Conservation (phyloP, 1,284 basidiomycete species). For the Malassezia globosa region DNA sequence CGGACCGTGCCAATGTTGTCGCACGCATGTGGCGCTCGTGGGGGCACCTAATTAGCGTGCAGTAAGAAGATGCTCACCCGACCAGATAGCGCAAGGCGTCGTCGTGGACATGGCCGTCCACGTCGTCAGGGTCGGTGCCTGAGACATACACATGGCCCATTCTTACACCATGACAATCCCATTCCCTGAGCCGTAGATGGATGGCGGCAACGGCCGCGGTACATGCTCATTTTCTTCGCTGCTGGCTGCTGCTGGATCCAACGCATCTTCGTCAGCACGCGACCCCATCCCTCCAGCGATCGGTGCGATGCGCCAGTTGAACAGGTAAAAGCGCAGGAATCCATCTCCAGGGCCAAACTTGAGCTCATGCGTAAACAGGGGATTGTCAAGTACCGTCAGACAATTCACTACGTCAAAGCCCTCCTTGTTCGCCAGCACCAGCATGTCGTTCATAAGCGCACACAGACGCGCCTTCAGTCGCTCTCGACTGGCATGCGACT, state of each 20-base stretch:
- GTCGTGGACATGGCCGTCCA: too few relatives aligned
- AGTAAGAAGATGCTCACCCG: too few relatives aligned
- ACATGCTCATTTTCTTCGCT: not conserved
- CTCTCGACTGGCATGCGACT: slow-evolving; percentile 55
- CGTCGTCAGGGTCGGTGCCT: too few relatives aligned
- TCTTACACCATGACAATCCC: slow-evolving; percentile 43
- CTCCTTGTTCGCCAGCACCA: slow-evolving; percentile 63
- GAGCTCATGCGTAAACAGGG: slow-evolving; percentile 62
- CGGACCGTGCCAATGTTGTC: slow-evolving; percentile 52
- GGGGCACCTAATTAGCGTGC: slow-evolving; percentile 39
- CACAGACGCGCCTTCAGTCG: slow-evolving; percentile 62
- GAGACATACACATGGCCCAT: not conserved
- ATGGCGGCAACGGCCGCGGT: slow-evolving; percentile 14
- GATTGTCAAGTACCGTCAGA: slow-evolving; percentile 86
- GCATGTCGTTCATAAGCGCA: slow-evolving; percentile 63
- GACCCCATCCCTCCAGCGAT: slow-evolving; percentile 40
- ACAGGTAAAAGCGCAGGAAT: slow-evolving; percentile 76
- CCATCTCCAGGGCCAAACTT: slow-evolving; percentile 87
- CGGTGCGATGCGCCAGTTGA: slow-evolving; percentile 41
- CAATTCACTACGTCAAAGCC: slow-evolving; percentile 95
- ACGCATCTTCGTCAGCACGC: slow-evolving; percentile 32
- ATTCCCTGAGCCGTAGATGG: slow-evolving; percentile 28
- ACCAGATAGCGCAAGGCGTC: too few relatives aligned
- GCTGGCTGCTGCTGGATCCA: slow-evolving; percentile 28
- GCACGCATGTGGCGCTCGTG: slow-evolving; percentile 85